Conservation (phyloP, 805 yeast genomes). For the Teunomyces barrocoloradensis region DNA sequence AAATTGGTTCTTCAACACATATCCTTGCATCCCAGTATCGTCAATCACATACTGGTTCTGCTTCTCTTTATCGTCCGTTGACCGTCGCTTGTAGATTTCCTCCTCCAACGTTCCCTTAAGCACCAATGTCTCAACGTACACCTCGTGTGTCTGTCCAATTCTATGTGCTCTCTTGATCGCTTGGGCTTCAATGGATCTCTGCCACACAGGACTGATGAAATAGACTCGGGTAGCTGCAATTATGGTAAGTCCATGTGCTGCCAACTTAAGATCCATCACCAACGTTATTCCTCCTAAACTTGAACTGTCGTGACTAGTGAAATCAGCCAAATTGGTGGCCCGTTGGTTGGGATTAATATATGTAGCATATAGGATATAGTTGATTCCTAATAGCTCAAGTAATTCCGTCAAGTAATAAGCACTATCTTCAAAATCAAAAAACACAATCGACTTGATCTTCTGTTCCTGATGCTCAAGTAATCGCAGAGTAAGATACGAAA, state of each 20-base stretch:
- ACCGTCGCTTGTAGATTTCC: constrained; percentile 53
- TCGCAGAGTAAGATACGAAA: constrained; percentile 57
- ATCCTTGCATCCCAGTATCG: constrained; percentile 57
- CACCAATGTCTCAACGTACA: constrained; percentile 65
- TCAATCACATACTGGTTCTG: constrained; percentile 48
- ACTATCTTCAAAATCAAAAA: constrained; percentile 69
- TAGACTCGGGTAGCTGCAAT: constrained; percentile 67
- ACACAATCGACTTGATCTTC: constrained; percentile 55
- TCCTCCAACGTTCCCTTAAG: constrained; percentile 64
- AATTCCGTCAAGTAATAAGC: constrained; percentile 68
- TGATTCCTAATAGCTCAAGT: constrained; percentile 58
- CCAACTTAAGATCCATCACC: constrained; percentile 65
- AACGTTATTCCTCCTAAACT: constrained; percentile 48
- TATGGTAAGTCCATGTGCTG: constrained; percentile 69
- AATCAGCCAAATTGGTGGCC: constrained; percentile 50
- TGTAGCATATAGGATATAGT: constrained; percentile 63
- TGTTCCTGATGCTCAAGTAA: constrained; percentile 49
- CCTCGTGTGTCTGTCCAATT: constrained; percentile 66
- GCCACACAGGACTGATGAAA: constrained; percentile 74
- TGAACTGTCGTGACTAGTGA: constrained; percentile 37
- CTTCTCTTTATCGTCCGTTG: constrained; percentile 8
- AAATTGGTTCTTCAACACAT: constrained; percentile 50
- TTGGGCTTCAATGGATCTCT: constrained; percentile 65
- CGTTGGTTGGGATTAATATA: constrained; percentile 51
- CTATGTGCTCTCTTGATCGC: constrained; percentile 77